Conservation (phyloP, 2,329 filamentous ascomycete genomes). For the Talaromyces sp. region DNA sequence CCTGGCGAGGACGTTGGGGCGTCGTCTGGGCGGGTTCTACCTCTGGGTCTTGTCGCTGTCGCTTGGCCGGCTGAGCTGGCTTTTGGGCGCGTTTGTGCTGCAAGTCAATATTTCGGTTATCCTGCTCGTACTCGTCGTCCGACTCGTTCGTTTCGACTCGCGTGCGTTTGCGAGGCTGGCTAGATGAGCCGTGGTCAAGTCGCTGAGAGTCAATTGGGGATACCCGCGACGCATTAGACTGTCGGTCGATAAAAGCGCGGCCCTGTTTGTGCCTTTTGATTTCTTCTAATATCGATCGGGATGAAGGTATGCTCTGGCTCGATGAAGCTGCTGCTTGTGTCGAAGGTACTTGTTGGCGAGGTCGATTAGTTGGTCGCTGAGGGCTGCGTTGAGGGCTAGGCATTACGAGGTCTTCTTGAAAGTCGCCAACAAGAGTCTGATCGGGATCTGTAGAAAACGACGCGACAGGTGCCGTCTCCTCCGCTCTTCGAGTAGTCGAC, state of each 20-base stretch:
- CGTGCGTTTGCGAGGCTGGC: conserved; percentile 8
- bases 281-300: conserved; percentile 10
- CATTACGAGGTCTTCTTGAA: neutral
- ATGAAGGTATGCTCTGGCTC: neutral
- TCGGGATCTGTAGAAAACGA: conserved; percentile 5
- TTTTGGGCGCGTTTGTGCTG: conserved; percentile 10
- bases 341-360: neutral
- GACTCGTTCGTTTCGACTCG: conserved; percentile 13
- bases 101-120: conserved; percentile 1
- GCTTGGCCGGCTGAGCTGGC: conserved; percentile 6
- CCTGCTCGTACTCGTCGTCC: conserved; percentile 33
- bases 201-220: conserved; percentile 24
- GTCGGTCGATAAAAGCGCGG: conserved; percentile 30
- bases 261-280: conserved; percentile 8
- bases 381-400: neutral
- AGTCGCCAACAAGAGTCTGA: conserved; percentile 13
- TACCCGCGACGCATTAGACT: conserved; percentile 26
- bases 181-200: neutral
- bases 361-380: neutral
- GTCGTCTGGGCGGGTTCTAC: neutral
- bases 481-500: conserved; percentile 4
- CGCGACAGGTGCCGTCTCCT: conserved; percentile 9
- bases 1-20: neutral
- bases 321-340: neutral
- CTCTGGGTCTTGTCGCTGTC: neutral